Percentiles rank a stretch among this genome's conserved stretches.
phyloP scores from a whole-genome alignment of 768 basidiomycete species.

The Coprinopsis cinerea region DNA sequence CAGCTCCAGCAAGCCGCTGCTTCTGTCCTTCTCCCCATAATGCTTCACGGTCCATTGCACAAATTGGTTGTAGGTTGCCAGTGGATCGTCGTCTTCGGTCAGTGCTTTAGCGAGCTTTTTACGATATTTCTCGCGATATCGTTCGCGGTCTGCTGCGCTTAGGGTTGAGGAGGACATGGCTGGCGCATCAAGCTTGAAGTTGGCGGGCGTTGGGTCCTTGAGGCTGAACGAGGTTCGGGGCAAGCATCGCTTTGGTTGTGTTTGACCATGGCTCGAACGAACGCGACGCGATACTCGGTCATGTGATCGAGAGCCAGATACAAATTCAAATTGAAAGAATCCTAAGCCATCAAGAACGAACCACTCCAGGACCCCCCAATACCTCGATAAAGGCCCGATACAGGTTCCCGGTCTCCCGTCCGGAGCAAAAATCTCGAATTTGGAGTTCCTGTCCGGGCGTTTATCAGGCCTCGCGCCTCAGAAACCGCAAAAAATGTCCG shows the following conservation, averaged over 20 bases:
- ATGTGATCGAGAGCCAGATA: too few species aligned
- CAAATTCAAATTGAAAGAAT: slow-evolving; percentile 1
- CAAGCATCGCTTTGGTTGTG: slow-evolving; percentile 1
- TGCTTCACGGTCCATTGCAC: slow-evolving; percentile 85
- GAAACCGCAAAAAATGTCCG: too few species aligned
- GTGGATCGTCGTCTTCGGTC: slow-evolving; percentile 77
- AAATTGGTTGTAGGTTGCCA: slow-evolving; percentile 81
- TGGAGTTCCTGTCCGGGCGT: too few species aligned
- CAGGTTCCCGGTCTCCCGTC: too few species aligned
- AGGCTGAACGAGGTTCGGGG: slow-evolving; percentile 4
- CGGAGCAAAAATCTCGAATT: too few species aligned
- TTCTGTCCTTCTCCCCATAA: slow-evolving; percentile 62
- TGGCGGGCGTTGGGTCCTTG: background rate
- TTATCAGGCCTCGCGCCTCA: too few species aligned
- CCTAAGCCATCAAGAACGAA: too few species aligned
- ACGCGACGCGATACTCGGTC: slow-evolving; percentile 7
- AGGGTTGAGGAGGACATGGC: slow-evolving; percentile 19
- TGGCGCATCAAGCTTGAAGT: slow-evolving; percentile 3
- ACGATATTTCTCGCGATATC: slow-evolving; percentile 30
- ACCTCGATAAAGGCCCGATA: too few species aligned
- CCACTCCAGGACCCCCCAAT: too few species aligned
- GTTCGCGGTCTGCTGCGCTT: slow-evolving; percentile 22
- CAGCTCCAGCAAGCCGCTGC: slow-evolving; percentile 72
- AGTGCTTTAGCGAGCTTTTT: slow-evolving; percentile 45
- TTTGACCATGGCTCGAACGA: background rate